Percentiles rank a stretch among this genome's conserved stretches.
Evolutionary conservation across 1,284 basidiomycete species (phyloP).

Genomic region (Erythrobasidium hasegawianum): DNA sequence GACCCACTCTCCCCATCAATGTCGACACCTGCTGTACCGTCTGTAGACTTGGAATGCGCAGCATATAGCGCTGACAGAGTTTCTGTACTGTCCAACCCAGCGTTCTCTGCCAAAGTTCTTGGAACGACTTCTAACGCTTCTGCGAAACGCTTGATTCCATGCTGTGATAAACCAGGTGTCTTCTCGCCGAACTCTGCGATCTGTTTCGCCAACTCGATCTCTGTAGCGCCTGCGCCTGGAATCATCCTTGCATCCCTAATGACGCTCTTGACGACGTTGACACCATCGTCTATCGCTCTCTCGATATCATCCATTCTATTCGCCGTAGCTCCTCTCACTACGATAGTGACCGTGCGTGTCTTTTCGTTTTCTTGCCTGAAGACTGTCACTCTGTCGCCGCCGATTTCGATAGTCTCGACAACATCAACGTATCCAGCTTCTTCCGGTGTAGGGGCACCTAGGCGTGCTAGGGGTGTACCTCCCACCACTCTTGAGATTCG

Average conservation of each 20-base stretch:
- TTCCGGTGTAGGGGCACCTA: conserved; percentile 92
- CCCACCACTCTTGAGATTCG: conserved; percentile 90
- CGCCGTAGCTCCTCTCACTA: conserved; percentile 93
- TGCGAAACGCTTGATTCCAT: conserved; percentile 87
- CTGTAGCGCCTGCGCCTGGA: conserved; percentile 89
- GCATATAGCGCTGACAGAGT: conserved; percentile 83
- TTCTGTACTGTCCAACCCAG: conserved; percentile 90
- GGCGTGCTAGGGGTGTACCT: conserved; percentile 89
- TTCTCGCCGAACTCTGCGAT: conserved; percentile 83
- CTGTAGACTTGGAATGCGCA: conserved; percentile 71
- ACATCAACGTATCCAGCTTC: conserved; percentile 92
- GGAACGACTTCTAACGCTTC: conserved; percentile 89
- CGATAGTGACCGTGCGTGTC: conserved; percentile 78
- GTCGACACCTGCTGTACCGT: conserved; percentile 77
- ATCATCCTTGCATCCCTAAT: conserved; percentile 86
- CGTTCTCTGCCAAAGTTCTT: conserved; percentile 91
- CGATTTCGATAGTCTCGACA: conserved; percentile 92
- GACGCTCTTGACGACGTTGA: conserved; percentile 91
- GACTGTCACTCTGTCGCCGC: conserved; percentile 95
- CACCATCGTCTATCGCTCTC: conserved; percentile 92
- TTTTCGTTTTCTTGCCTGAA: conserved; percentile 73
- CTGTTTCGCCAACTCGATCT: conserved; percentile 81
- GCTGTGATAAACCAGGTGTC: conserved; percentile 86
- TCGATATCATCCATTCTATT: conserved; percentile 94
- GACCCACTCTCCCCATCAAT: conserved; percentile 80